These are phyloP conservation scores for Dactylella cylindrospora DNA, from an alignment of 2,329 filamentous ascomycete genomes.

Conservation along the genomic window DNA sequence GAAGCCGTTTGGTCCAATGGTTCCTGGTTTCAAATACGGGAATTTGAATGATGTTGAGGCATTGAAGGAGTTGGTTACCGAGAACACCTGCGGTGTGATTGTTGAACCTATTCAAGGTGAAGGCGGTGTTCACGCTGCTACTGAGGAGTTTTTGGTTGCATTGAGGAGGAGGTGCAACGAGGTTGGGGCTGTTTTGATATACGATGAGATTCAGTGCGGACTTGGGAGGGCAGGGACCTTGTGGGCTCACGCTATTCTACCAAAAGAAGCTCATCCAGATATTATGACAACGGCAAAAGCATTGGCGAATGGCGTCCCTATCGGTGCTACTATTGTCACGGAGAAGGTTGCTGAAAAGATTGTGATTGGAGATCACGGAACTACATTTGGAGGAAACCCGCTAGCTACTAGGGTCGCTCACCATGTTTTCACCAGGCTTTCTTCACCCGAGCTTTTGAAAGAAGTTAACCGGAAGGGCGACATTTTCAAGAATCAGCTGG, in stretches of 20 bases:
- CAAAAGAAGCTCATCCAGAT: constrained; percentile 82
- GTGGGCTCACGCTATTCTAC: constrained; percentile 81
- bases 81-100: constrained; percentile 88
- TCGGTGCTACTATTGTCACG: constrained; percentile 73
- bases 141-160: constrained; percentile 76
- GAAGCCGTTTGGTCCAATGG: constrained; percentile 88
- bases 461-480: constrained; percentile 69
- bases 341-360: constrained; percentile 66
- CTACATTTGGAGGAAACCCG: constrained; percentile 91
- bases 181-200: constrained; percentile 84
- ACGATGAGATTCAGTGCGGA: constrained; percentile 94
- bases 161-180: constrained; percentile 82
- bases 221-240: constrained; percentile 81
- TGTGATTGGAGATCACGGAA: constrained; percentile 81
- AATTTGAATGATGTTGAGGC: constrained; percentile 77
- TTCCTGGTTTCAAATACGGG: constrained; percentile 87
- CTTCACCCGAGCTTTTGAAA: constrained; percentile 68
- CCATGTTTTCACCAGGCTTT: constrained; percentile 76
- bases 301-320: constrained; percentile 92
- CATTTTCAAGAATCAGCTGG: constrained; percentile 62
- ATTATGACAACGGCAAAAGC: constrained; percentile 94
- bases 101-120: constrained; percentile 97
- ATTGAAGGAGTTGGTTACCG: constrained; percentile 73
- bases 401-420: constrained; percentile 81
- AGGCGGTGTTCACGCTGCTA: constrained; percentile 83